Base-by-base conservation (phyloP, 345 rosid genomes). In the Syzygium grande region DNA sequence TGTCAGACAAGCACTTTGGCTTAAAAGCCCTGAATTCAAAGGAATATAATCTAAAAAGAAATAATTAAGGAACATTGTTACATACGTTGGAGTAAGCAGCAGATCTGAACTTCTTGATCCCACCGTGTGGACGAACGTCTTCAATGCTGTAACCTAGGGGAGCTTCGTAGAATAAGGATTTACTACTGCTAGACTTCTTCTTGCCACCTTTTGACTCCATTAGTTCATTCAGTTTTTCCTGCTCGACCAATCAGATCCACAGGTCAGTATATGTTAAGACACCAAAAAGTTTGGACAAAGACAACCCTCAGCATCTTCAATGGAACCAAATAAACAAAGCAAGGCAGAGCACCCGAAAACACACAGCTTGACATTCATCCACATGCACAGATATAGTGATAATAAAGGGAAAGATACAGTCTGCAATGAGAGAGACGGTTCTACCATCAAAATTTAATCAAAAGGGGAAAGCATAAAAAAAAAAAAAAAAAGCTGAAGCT, bases 131-230 rank as follows among this genome's bases (percentile, higher is more conserved):
- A 51, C 99, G 94, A 88, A 98, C 90, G 95, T 98, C 98, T 95
- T 98, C 99, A 90, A 98, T 96, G 98, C 98, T 93, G 94, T 98
- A 98, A 90, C 98, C 99, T 30, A 98, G 94, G 88, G 99, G 99
- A 90, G 99, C 98, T 94, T 98, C 99, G 91, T 96, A 97, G 90
- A 90, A 92, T 84, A 94, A 92, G 84, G 97, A 93, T 61, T 85
- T 89, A 94, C 93, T 96, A 94, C 93, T 94, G 77, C 96, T 93
- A 92, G 97, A 95, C 93, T 97, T 96, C 92, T 93, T 92, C n/a
- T 96, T 94, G 84, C 98, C 98, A 91, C 97, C 99, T 93, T 97
- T 95, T 19, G 98, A 92, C 89, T 97, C 99, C 99, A 97, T 97
- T 92, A 97, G 94, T 85, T 93, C 99, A 97, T 97, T 93, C 99